Evolutionary conservation across 2,329 filamentous ascomycete genomes (phyloP).

Genomic region (Endoconidiophora laricicola): DNA sequence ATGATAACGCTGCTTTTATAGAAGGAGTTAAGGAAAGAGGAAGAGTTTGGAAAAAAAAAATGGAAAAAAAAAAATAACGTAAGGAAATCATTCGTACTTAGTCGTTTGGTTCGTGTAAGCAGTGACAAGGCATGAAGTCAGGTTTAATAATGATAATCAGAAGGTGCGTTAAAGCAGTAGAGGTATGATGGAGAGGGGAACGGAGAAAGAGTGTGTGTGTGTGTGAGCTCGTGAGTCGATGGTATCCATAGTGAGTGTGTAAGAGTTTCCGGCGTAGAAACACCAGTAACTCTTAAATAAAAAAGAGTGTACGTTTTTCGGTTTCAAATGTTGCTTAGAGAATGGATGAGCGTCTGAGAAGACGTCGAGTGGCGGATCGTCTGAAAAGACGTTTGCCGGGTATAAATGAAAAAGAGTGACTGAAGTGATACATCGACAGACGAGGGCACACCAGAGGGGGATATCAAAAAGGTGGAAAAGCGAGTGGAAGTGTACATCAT

Average conservation of each 20-base stretch:
- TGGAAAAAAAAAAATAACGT: conserved; percentile 1
- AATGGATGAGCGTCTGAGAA: conserved; percentile 10
- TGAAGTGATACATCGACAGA: background rate
- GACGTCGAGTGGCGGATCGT: conserved; percentile 1
- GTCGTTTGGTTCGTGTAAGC: conserved; percentile 5
- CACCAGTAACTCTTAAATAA: background rate
- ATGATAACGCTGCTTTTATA: conserved; percentile 1
- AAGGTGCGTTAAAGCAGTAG: background rate
- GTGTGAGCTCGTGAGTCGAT: background rate
- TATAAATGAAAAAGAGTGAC: conserved; percentile 1
- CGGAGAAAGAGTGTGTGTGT: background rate
- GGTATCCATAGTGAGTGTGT: conserved; percentile 1
- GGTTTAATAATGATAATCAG: background rate
- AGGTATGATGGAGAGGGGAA: background rate
- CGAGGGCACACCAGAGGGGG: background rate
- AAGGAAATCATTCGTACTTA: conserved; percentile 6
- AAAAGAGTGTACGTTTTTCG: background rate
- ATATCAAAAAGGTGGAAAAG: background rate
- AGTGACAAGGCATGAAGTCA: conserved; percentile 3
- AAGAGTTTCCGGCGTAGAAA: background rate
- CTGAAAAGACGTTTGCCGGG: background rate
- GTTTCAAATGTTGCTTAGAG: background rate
- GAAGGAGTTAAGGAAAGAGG: background rate
- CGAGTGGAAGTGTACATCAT: background rate
- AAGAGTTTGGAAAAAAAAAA: conserved; percentile 4